These are phyloP conservation scores for Tolypocladium cylindrosporum DNA, from an alignment of 2,329 filamentous ascomycete genomes.

Conservation along the genomic window DNA sequence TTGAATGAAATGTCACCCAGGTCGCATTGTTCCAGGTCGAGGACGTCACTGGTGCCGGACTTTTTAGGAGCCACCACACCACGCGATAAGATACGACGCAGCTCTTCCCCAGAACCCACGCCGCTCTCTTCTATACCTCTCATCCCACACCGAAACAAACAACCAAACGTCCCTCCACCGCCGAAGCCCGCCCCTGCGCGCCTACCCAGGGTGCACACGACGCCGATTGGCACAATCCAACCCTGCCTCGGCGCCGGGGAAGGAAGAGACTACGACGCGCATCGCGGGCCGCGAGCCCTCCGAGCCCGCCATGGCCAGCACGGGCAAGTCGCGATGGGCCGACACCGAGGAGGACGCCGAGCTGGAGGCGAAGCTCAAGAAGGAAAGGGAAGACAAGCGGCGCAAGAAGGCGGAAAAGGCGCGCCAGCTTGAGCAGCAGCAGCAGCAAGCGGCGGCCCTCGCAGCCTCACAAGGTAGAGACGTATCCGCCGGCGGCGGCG, in stretches of 20 bases:
- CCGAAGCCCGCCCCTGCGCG: background rate
- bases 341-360: conserved; percentile 73
- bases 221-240: background rate
- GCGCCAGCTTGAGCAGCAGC: conserved; percentile 1
- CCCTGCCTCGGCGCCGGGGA: conserved; percentile 1
- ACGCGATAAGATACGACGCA: background rate
- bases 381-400: conserved; percentile 84
- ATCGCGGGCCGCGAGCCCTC: background rate
- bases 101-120: background rate
- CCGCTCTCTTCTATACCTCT: background rate
- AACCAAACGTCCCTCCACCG: background rate
- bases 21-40: background rate
- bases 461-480: background rate
- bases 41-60: background rate
- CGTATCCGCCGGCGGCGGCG: conserved; percentile 12
- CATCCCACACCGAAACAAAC: background rate
- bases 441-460: background rate
- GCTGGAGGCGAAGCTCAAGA: conserved; percentile 60
- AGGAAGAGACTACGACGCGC: conserved; percentile 1
- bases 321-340: conserved; percentile 74
- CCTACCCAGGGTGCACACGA: background rate
- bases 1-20: background rate
- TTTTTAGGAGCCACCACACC: background rate
- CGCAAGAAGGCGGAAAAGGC: conserved; percentile 31
- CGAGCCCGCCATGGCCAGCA: conserved; percentile 42